Evolutionary conservation across 1,284 basidiomycete species (phyloP).

Genomic region (Pisolithus thermaeus): DNA sequence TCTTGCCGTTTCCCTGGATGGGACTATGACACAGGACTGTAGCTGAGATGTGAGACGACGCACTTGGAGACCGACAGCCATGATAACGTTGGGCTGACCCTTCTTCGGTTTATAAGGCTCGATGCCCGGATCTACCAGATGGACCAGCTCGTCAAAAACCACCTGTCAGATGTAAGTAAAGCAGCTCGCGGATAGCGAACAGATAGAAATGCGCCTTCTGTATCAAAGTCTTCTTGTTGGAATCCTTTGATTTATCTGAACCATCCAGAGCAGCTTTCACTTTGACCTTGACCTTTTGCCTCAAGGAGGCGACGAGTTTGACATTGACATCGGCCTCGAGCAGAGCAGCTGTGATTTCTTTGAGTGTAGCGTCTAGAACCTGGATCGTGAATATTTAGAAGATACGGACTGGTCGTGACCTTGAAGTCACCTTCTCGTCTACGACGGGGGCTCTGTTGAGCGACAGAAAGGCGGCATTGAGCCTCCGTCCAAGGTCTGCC

Average conservation of each 20-base stretch:
- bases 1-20: constrained; percentile 93
- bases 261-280: constrained; percentile 74
- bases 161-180: constrained; percentile 50
- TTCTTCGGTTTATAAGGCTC: constrained; percentile 97
- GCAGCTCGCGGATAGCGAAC: not conserved
- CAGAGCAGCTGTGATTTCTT: constrained; percentile 91
- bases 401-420: constrained; percentile 9
- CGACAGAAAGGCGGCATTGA: constrained; percentile 91
- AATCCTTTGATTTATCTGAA: constrained; percentile 71
- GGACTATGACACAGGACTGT: constrained; percentile 6
- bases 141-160: constrained; percentile 95
- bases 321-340: constrained; percentile 99
- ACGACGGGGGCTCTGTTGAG: constrained; percentile 82
- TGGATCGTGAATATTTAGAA: constrained; percentile 27
- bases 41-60: constrained; percentile 16
- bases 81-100: constrained; percentile 91
- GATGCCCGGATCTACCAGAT: constrained; percentile 90
- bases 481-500: constrained; percentile 89
- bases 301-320: constrained; percentile 84
- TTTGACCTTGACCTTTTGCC: constrained; percentile 87
- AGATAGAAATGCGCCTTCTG: constrained; percentile 62
- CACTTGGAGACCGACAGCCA: constrained; percentile 95
- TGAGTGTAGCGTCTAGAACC: constrained; percentile 92
- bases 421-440: constrained; percentile 72
- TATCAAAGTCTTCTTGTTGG: constrained; percentile 79